phyloP scores from a whole-genome alignment of 148 eudicot species.

The Dysphania ambrosioides region DNA sequence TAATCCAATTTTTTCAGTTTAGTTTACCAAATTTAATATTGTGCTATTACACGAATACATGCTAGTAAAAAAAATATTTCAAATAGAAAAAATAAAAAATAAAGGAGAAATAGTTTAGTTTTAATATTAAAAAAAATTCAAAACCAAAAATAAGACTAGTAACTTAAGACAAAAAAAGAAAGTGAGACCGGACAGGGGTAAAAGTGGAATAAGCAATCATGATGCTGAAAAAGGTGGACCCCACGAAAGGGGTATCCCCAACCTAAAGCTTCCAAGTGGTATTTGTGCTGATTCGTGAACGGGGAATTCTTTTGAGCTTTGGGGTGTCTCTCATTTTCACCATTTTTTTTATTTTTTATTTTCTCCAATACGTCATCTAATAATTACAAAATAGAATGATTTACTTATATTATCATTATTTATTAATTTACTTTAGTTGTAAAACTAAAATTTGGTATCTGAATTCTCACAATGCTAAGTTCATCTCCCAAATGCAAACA shows the following conservation, averaged over 20 bases:
- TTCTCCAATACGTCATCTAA: constrained; percentile 16
- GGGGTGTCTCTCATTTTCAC: constrained; percentile 11
- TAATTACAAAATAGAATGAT: not conserved
- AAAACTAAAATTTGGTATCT: not conserved
- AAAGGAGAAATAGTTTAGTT: too few species aligned
- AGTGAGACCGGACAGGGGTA: constrained; percentile 9
- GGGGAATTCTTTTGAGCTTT: not conserved
- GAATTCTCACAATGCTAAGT: constrained; percentile 24
- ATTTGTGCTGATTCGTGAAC: too few species aligned
- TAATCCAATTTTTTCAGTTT: too few species aligned
- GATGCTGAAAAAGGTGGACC: constrained; percentile 14
- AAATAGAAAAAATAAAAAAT: too few species aligned
- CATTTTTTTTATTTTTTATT: not conserved
- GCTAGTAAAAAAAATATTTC: too few species aligned
- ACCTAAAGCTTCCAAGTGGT: constrained; percentile 3
- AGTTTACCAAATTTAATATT: too few species aligned
- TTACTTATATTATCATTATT: too few species aligned
- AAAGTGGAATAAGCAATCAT: constrained; percentile 23
- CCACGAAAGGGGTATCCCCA: constrained; percentile 17
- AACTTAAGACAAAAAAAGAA: not conserved
- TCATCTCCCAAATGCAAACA: constrained; percentile 18
- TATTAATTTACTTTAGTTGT: too few species aligned
- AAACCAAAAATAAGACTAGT: too few species aligned
- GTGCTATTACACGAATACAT: too few species aligned
- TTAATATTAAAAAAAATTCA: too few species aligned